Percentiles rank a stretch among this genome's conserved stretches.
These are phyloP conservation scores for Tolypocladium cylindrosporum DNA, from an alignment of 2,329 filamentous ascomycete genomes.

Conservation along the genomic window DNA sequence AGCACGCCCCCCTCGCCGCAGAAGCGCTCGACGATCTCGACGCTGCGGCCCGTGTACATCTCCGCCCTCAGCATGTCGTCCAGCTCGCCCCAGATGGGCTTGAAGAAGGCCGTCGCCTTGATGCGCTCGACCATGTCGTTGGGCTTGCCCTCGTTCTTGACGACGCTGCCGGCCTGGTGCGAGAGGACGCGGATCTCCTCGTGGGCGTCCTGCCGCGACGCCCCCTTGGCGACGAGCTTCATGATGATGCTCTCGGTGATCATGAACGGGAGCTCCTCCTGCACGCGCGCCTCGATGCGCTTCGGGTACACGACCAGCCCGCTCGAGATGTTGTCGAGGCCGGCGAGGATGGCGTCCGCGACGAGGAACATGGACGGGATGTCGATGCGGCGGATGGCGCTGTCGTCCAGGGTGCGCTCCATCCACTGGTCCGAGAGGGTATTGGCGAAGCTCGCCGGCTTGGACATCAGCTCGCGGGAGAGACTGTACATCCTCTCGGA, in stretches of 20 bases:
- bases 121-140: constrained; percentile 82
- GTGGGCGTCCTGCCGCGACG: constrained; percentile 70
- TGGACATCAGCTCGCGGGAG: constrained; percentile 32
- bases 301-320: constrained; percentile 73
- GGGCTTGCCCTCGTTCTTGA: constrained; percentile 49
- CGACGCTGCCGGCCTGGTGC: constrained; percentile 60
- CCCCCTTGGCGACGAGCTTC: constrained; percentile 61
- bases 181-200: constrained; percentile 78
- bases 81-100: constrained; percentile 58
- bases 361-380: constrained; percentile 59
- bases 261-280: constrained; percentile 81
- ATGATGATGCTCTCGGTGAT: constrained; percentile 61
- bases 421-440: constrained; percentile 29
- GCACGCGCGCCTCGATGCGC: constrained; percentile 56
- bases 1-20: constrained; percentile 28
- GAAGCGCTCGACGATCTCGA: constrained; percentile 34
- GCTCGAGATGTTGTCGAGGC: constrained; percentile 56
- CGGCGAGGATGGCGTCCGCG: constrained; percentile 58
- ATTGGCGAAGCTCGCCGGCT: constrained; percentile 21
- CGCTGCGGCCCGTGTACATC: constrained; percentile 36
- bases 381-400: constrained; percentile 55
- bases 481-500: constrained; percentile 28
- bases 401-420: constrained; percentile 70
- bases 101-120: constrained; percentile 62
- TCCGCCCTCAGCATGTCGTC: constrained; percentile 57